Conservation (phyloP, 78 protist genomes). For the Protostelium mycophagum region DNA sequence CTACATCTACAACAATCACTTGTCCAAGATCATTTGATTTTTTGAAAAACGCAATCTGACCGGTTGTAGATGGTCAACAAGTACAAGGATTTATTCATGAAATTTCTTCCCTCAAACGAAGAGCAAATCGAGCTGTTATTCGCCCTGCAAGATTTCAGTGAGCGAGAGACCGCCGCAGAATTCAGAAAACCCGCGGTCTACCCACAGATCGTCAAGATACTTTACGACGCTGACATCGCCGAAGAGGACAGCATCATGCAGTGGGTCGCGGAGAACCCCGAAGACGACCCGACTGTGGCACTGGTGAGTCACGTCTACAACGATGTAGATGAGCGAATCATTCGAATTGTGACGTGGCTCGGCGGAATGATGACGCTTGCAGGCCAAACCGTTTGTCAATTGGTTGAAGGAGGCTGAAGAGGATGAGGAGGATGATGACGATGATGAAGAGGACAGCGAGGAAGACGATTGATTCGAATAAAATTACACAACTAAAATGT, state of each 20-base stretch:
- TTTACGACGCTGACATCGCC: slow-evolving; percentile 22
- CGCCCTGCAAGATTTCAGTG: not conserved
- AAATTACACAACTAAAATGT: too few species aligned
- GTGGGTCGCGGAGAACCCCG: slow-evolving; percentile 44
- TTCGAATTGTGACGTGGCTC: not conserved
- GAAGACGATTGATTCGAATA: not conserved
- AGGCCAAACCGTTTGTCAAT: slow-evolving; percentile 16
- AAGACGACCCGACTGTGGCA: slow-evolving; percentile 8
- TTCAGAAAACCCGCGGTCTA: not conserved
- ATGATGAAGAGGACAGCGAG: slow-evolving; percentile 19
- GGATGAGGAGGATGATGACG: slow-evolving; percentile 54
- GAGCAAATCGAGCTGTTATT: not conserved
- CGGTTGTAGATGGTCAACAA: not conserved
- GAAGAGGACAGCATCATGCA: slow-evolving; percentile 27
- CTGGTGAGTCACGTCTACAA: not conserved
- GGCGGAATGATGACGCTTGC: slow-evolving; percentile 20
- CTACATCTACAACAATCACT: not conserved
- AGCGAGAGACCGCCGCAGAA: not conserved
- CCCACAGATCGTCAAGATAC: not conserved
- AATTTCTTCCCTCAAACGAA: not conserved
- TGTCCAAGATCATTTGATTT: too few species aligned
- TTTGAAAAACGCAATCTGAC: too few species aligned
- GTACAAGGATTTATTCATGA: not conserved
- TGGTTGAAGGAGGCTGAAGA: slow-evolving; percentile 56
- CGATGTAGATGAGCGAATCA: not conserved